These are phyloP conservation scores for Leccinum pseudoinsigne DNA, from an alignment of 1,284 basidiomycete species.

Conservation along the genomic window DNA sequence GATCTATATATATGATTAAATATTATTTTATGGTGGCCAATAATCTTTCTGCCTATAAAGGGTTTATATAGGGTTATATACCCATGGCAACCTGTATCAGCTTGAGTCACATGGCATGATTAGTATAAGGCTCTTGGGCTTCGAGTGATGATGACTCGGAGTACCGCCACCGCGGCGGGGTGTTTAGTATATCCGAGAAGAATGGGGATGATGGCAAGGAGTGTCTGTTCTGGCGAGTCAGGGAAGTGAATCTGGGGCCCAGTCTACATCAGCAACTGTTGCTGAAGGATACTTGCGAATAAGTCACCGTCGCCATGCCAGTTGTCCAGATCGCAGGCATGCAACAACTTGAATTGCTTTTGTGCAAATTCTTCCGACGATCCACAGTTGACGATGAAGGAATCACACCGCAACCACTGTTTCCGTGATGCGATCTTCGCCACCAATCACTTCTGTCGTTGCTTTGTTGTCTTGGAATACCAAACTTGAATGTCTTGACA, in stretches of 20 bases:
- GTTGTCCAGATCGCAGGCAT: conserved; percentile 8
- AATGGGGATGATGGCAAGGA: conserved; percentile 3
- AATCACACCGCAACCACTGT: conserved; percentile 4
- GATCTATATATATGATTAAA: no score
- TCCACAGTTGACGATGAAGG: conserved; percentile 12
- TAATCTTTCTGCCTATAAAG: no score
- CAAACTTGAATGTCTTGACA: conserved; percentile 40
- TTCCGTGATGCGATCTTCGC: conserved; percentile 5
- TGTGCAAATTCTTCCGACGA: conserved; percentile 5
- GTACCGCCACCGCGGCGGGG: conserved; percentile 3
- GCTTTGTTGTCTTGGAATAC: conserved; percentile 24
- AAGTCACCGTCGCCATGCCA: conserved; percentile 10
- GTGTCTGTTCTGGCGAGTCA: conserved; percentile 9
- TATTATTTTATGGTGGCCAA: no score
- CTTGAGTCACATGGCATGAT: no score
- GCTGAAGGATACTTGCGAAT: conserved; percentile 3
- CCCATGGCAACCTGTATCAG: no score
- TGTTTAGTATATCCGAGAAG: conserved; percentile 8
- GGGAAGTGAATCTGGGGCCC: conserved; percentile 8
- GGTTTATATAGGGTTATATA: no score
- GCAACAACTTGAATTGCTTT: conserved; percentile 1
- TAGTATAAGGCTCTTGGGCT: no score
- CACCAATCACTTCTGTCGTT: conserved; percentile 7
- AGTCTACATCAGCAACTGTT: background rate
- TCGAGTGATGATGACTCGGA: background rate